Conservation (phyloP, 192 early-diverging fungal species). For the Podila clonocystis region DNA sequence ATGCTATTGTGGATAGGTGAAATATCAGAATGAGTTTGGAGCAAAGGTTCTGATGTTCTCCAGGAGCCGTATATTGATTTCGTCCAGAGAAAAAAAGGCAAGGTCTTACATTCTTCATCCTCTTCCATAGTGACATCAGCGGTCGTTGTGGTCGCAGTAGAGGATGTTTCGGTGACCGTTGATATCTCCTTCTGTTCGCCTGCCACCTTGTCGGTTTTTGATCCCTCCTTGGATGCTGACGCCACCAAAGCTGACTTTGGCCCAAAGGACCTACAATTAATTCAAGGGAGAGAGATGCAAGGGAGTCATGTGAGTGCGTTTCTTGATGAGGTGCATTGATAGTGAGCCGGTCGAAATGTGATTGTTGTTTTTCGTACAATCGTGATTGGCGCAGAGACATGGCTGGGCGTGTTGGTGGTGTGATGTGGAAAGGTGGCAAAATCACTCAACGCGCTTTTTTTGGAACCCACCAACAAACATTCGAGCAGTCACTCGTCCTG, state of each 20-base stretch:
- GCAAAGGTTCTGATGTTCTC: background rate
- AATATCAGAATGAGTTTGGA: background rate
- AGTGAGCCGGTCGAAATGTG: background rate
- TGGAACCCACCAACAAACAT: no score
- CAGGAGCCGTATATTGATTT: no score
- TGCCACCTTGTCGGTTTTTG: background rate
- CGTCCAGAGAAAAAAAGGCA: background rate
- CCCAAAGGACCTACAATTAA: slow-evolving; percentile 37
- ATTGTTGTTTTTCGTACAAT: slow-evolving; percentile 9
- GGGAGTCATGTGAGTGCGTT: background rate
- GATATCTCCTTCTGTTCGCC: background rate
- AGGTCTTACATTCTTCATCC: slow-evolving; percentile 10
- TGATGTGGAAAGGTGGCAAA: slow-evolving; percentile 1
- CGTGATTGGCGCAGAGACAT: slow-evolving; percentile 45
- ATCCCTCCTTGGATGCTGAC: slow-evolving; percentile 10
- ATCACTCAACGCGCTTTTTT: no score
- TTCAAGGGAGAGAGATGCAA: background rate
- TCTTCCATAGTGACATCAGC: slow-evolving; percentile 22
- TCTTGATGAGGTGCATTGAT: background rate
- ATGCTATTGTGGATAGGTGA: background rate
- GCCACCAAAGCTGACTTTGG: slow-evolving; percentile 42
- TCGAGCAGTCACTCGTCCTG: no score
- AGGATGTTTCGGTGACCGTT: background rate
- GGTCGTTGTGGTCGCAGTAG: background rate
- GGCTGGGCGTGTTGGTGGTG: background rate